phyloP scores from a whole-genome alignment of 148 eudicot genomes.

The Linanthus parryae region DNA sequence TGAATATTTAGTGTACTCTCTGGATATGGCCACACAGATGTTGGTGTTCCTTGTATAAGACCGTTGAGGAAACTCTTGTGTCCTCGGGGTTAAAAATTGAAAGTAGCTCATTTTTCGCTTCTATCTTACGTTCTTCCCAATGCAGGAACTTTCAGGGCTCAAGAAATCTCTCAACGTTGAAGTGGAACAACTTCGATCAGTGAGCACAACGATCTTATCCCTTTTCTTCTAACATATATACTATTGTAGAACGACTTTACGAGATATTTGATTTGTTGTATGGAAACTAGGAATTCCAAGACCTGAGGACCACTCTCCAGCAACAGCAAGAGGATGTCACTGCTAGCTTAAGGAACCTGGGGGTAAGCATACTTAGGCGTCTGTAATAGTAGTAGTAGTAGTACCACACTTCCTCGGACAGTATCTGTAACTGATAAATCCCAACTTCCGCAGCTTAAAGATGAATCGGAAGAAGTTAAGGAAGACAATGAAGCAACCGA shows the following conservation, averaged over 20 bases:
- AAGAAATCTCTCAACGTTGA: conserved; percentile 80
- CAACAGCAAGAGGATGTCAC: conserved; percentile 93
- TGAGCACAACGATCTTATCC: conserved; percentile 22
- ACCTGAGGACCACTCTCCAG: conserved; percentile 72
- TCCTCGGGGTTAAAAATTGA: too few relatives aligned
- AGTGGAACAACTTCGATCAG: conserved; percentile 81
- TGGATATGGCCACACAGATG: too few relatives aligned
- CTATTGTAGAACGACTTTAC: not conserved
- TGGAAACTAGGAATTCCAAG: conserved; percentile 70
- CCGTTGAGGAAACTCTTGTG: too few relatives aligned
- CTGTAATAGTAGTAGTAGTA: not conserved
- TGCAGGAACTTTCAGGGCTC: conserved; percentile 79
- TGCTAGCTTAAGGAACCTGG: conserved; percentile 62
- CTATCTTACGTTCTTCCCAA: not conserved
- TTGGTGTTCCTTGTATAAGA: too few relatives aligned
- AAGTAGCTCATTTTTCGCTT: not conserved
- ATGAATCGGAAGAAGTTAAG: conserved; percentile 26
- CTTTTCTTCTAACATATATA: not conserved
- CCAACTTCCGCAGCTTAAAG: conserved; percentile 39
- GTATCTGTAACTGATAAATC: conserved; percentile 6
- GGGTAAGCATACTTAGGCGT: conserved; percentile 40
- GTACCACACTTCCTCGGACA: not conserved
- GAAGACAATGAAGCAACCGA: conserved; percentile 15
- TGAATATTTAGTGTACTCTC: too few relatives aligned
- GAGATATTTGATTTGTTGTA: not conserved